Conservation (phyloP, 768 basidiomycete genomes). For the Sporobolomyces phaffii region DNA sequence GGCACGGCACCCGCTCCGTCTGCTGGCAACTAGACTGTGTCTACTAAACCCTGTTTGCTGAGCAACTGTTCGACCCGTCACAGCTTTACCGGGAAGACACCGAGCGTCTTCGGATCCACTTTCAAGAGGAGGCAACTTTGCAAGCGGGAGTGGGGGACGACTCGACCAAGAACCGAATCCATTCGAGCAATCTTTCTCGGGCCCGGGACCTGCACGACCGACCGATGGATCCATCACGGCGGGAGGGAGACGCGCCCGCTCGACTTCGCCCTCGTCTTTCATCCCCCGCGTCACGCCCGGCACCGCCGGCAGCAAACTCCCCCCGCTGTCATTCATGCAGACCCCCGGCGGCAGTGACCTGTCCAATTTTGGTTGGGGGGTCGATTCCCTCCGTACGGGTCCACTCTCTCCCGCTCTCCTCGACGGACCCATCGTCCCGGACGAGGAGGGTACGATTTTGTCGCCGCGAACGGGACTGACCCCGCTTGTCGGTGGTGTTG, state of each 20-base stretch:
- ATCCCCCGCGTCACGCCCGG: constrained; percentile 22
- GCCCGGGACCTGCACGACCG: constrained; percentile 42
- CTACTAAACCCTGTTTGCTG: too few relatives aligned
- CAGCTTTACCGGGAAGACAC: constrained; percentile 1
- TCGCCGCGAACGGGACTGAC: constrained; percentile 80
- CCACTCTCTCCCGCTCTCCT: constrained; percentile 96
- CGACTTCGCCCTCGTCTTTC: constrained; percentile 22
- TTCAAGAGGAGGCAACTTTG: constrained; percentile 35
- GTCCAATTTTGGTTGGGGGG: constrained; percentile 58
- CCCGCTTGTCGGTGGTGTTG: constrained; percentile 47
- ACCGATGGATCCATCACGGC: constrained; percentile 24
- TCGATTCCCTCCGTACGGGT: constrained; percentile 74
- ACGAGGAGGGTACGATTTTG: constrained; percentile 58
- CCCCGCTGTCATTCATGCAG: constrained; percentile 71
- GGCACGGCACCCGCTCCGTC: too few relatives aligned
- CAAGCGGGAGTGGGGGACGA: constrained; percentile 18
- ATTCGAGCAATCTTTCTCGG: constrained; percentile 87
- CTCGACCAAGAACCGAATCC: constrained; percentile 73
- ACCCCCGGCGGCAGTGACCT: constrained; percentile 53
- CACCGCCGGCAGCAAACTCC: constrained; percentile 55
- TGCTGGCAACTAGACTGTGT: too few relatives aligned
- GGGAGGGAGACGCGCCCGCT: constrained; percentile 28
- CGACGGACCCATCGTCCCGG: constrained; percentile 63
- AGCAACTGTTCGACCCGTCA: background rate
- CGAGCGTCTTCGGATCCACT: constrained; percentile 37